phyloP scores from a whole-genome alignment of 768 basidiomycete species.

The Suillus alpinus region DNA sequence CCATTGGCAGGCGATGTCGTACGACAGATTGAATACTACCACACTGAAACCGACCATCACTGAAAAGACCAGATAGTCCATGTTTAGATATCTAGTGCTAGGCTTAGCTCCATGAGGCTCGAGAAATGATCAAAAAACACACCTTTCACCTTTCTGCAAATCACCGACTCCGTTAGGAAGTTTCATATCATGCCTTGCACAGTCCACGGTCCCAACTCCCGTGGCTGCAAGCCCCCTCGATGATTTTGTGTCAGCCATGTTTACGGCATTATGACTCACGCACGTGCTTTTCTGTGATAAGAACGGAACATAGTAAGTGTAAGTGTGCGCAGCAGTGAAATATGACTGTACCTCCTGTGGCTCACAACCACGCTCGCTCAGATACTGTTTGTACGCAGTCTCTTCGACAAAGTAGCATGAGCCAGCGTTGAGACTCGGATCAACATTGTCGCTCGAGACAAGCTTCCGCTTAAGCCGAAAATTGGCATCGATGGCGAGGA shows the following conservation, averaged over 20 bases:
- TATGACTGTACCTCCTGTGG: background rate
- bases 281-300: slow-evolving; percentile 21
- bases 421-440: background rate
- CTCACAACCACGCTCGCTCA: background rate
- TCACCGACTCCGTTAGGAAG: slow-evolving; percentile 12
- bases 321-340: background rate
- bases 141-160: slow-evolving; percentile 13
- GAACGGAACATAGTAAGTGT: background rate
- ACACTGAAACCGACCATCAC: background rate
- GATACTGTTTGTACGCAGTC: background rate
- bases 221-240: background rate
- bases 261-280: background rate
- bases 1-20: slow-evolving; percentile 28
- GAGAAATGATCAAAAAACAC: background rate
- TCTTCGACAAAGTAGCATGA: background rate
- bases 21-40: background rate
- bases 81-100: background rate
- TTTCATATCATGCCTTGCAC: slow-evolving; percentile 20
- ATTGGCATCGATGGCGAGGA: background rate
- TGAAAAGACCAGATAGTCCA: background rate
- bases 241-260: background rate
- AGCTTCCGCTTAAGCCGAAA: background rate
- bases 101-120: background rate
- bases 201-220: slow-evolving; percentile 2
- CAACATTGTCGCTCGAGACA: background rate